phyloP scores from a whole-genome alignment of 495 filamentous ascomycete genomes.

The Talaromyces trachyspermus region DNA sequence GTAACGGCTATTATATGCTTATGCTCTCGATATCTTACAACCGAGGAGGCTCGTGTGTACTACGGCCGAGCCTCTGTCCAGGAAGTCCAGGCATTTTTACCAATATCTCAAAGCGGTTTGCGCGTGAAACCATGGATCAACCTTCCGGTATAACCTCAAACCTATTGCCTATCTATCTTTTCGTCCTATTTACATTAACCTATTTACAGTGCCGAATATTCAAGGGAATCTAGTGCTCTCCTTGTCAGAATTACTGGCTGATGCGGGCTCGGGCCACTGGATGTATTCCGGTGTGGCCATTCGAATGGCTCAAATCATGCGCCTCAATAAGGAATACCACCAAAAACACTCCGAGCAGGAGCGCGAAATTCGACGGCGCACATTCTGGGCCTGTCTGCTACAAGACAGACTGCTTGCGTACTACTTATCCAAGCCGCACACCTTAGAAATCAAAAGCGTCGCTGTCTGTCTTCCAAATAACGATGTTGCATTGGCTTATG shows the following conservation, averaged over 20 bases:
- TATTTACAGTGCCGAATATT: background rate
- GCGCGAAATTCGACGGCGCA: constrained; percentile 6
- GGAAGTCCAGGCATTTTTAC: background rate
- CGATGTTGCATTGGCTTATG: background rate
- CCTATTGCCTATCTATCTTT: background rate
- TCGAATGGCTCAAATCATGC: constrained; percentile 9
- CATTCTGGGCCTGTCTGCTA: constrained; percentile 7
- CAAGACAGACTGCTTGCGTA: background rate
- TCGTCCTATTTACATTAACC: background rate
- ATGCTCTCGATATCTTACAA: background rate
- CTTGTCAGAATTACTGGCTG: background rate
- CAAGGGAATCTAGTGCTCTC: background rate
- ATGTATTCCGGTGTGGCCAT: background rate
- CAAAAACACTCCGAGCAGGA: constrained; percentile 3
- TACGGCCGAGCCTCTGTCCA: background rate
- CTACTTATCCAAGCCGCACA: background rate
- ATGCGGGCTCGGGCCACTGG: background rate
- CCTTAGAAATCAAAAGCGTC: background rate
- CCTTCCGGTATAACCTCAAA: background rate
- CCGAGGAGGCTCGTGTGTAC: background rate
- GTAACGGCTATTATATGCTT: background rate
- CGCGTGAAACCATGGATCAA: background rate
- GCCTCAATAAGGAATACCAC: constrained; percentile 8
- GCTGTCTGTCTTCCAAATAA: background rate
- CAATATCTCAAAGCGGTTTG: background rate